Evolutionary conservation across 179 eudicot genomes (phyloP).

Genomic region (Spergularia azorica): DNA sequence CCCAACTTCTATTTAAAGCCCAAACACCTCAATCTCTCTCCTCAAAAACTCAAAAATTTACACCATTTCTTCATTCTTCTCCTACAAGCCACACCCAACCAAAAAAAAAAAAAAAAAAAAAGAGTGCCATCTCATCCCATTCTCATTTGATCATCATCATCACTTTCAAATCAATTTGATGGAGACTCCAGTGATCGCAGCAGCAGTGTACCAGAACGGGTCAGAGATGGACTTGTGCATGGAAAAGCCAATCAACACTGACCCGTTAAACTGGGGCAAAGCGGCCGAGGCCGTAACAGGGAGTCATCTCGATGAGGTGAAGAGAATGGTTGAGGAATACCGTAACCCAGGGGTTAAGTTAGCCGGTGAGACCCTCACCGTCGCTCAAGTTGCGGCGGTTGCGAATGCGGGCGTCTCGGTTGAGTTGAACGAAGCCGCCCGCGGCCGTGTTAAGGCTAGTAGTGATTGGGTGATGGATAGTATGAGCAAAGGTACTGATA

Average conservation of each 20-base stretch:
- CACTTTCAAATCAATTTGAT: too few species aligned
- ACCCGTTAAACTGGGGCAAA: slow-evolving; percentile 54
- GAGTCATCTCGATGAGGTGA: slow-evolving; percentile 70
- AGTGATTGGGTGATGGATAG: slow-evolving; percentile 97
- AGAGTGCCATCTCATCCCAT: not conserved
- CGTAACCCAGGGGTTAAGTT: slow-evolving; percentile 49
- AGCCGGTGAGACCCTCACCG: slow-evolving; percentile 62
- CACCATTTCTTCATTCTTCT: not conserved
- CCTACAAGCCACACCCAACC: not conserved
- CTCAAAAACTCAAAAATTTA: not conserved
- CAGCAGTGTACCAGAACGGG: slow-evolving; percentile 9
- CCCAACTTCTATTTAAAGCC: slow-evolving; percentile 9
- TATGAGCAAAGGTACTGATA: slow-evolving; percentile 77
- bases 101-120: not conserved
- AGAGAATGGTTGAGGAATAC: slow-evolving; percentile 66
- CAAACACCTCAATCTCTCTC: not conserved
- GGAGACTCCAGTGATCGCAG: too few species aligned
- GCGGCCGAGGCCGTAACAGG: slow-evolving; percentile 55
- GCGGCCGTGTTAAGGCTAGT: slow-evolving; percentile 77
- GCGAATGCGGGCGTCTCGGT: slow-evolving; percentile 33
- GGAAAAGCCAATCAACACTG: not conserved
- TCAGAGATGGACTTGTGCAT: slow-evolving; percentile 12
- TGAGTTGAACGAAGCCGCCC: slow-evolving; percentile 57
- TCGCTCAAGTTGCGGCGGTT: slow-evolving; percentile 65
- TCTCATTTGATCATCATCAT: not conserved